Evolutionary conservation across 1,284 basidiomycete genomes (phyloP), one percentile per base, ranked within the genome.

Genomic region (Tylopilus sp.): DNA sequence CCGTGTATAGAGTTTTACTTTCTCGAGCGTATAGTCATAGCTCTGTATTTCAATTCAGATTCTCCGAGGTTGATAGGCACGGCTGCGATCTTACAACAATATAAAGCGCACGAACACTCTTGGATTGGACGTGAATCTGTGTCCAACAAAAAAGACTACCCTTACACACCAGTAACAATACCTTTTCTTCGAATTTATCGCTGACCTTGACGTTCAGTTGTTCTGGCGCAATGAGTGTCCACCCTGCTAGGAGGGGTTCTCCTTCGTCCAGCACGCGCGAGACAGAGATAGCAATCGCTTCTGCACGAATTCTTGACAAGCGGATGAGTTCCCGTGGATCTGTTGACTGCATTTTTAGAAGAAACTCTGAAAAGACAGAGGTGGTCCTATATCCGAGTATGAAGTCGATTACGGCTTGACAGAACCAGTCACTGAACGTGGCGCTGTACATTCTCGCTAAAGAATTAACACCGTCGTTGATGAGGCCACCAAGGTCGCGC

Each of bases 371-470:
- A 72, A 97, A 97, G 5, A 95, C 92, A 31, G 88, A 80, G 22
- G 86, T 68, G 0, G 86, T 88, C 53, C 94, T 88, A 69, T 94
- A 86, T 25, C 94, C 94, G 45, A 94, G 85, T 77, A 92, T 84
- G 67, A 88, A 97, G 67, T 96, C 93, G 61, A 95, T 93, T 45
- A 94, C 90, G 2, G 94, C 91, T 75, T 99, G 96, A 48, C 85
- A 88, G 74, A 98, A 99, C 84, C 95, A 98, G 73, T 98, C 96
- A 54, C 88, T 88, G 63, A 95, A 92, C 4, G 90, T 89, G 20
- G 90, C 86, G 8, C 87, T 86, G 70, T 91, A 92, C 85, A 92
- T 84, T 65, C 90, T 84, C 37, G 92, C 88, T 26, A 97, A 74
- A 2, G 93, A 95, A 68, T 95, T 97, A 53, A 95, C 85, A 2